Base-by-base conservation (phyloP, 169 alveolate species). In the Eimeria zaria region DNA sequence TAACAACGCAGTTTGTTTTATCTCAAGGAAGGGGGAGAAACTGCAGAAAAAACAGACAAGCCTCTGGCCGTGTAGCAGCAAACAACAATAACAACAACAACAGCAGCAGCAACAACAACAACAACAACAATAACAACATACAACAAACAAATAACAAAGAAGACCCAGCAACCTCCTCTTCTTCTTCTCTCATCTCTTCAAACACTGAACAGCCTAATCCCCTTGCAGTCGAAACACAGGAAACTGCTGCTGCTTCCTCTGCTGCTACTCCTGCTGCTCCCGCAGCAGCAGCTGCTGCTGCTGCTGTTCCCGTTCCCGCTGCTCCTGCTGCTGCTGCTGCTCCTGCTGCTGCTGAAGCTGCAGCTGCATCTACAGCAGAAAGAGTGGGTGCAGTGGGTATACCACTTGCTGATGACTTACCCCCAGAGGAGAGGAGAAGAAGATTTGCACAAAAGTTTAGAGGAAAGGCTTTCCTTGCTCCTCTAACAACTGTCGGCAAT, bases 401-500 rank as follows among this genome's bases (percentile, higher is more conserved):
- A 1, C 16, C 8, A 33, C 12, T 11, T 7, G 24, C 8, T 7
- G 92, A 84, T 20, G 80, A 58, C 39, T 11, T 11, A 58, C 48
- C 81, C 12, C 64, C 20, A 14, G 80, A 60, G 27, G 92, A 85
- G 24, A 39, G 80, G 14, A 69, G 92, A 46, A 30, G 30, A 46
- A 30, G 62, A 12, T 85, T 85, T 85, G 81, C 78, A n/a, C 30
- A 51, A 20, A 39, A 39, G 16, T 51, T 62, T 22, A 46, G 89
- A 36, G 95, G 95, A 48, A 92, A 92, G 62, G n/a, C 53, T 5
- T 67, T 95, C 33, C 53, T 95, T 41, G 98, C 98, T 16, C 98
- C 98, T n/a, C 93, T 97, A 44, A 97, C 98, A 20, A 97, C 98
- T 1, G 98, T 97, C 16, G 98, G 98, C 8, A 97, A 97, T 81